Base-by-base conservation (phyloP, 768 basidiomycete species). In the Collybia sordida region DNA sequence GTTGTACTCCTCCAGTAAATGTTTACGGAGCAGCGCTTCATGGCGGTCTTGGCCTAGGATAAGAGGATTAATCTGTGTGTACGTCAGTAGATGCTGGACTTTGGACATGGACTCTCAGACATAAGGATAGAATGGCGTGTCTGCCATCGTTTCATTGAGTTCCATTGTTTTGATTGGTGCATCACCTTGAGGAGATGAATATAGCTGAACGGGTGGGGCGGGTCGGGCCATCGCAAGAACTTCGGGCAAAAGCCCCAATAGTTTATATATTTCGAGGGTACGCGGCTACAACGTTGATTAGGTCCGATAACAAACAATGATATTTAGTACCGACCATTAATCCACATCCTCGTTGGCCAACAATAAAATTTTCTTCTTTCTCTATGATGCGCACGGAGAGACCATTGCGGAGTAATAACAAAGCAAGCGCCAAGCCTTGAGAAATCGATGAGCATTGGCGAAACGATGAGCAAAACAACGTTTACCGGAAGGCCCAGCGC, bases 301-400 rank as follows among this genome's bases (percentile, higher is more conserved):
- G n/a, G n/a, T n/a, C n/a, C n/a, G n/a, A n/a, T 31, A 11, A 31
- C 3, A 11, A 31, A 14, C 31, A 14, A 31, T 14, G 31, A 11
- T 31, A 31, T 6, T 31, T 11, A 12, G 31, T 11, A 31, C 31
- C 14, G 3, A 73, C 75, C 67, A 71, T 72, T 19, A 78, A 52
- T 3, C 65, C 73, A 4, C 61, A 61, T 3, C 68, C 70, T 3
- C 77, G 70, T 49, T 74, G 70, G 3, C 72, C 72, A 15, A 70
- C 54, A 14, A 61, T 65, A 8, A 69, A 65, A 0, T 64, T 42
- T 0, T 64, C 56, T 43, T 70, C 71, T 51, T 77, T 79, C 50
- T 82, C 75, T 39, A 82, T 74, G 23, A 83, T 71, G 18, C 79
- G 74, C 5, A 82, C 73, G 7, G 75, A 68, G 15, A 81, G 60